Conservation (phyloP, 257 asterid genomes). For the Primulina huaijiensis region DNA sequence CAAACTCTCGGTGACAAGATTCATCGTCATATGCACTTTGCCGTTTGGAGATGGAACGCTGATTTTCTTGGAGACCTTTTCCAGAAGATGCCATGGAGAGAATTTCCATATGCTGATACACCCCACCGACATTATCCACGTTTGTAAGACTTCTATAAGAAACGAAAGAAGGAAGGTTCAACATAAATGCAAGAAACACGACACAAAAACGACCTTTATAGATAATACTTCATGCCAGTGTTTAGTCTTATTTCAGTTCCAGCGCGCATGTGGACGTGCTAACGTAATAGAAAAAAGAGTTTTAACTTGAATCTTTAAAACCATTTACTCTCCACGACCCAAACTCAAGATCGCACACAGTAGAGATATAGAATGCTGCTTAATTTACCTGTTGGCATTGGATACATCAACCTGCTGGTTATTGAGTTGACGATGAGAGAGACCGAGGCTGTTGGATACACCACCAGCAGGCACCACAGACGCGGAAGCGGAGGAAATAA, state of each 20-base stretch:
- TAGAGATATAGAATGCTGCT: neutral
- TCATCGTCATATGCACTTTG: slow-evolving; percentile 32
- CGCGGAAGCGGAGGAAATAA: slow-evolving; percentile 33
- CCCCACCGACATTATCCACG: slow-evolving; percentile 34
- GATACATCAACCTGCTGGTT: slow-evolving; percentile 38
- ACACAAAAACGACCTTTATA: too few relatives aligned
- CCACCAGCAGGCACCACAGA: slow-evolving; percentile 40
- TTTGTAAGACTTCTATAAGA: slow-evolving; percentile 38
- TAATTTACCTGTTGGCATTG: slow-evolving; percentile 43
- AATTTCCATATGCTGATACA: slow-evolving; percentile 30
- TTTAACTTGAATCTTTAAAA: too few relatives aligned
- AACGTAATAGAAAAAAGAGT: too few relatives aligned
- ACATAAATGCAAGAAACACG: neutral
- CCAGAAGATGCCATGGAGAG: slow-evolving; percentile 32
- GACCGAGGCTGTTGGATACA: slow-evolving; percentile 34
- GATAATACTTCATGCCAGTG: neutral
- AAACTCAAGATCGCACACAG: neutral
- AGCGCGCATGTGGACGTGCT: neutral
- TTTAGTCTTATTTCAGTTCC: neutral
- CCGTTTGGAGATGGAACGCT: slow-evolving; percentile 25
- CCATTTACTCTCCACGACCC: neutral
- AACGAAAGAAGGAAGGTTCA: neutral
- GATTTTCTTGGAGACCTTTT: slow-evolving; percentile 29
- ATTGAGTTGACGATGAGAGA: slow-evolving; percentile 37
- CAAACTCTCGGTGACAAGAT: slow-evolving; percentile 48